Conservation (phyloP, 805 yeast species). For the Millerozyma miso region DNA sequence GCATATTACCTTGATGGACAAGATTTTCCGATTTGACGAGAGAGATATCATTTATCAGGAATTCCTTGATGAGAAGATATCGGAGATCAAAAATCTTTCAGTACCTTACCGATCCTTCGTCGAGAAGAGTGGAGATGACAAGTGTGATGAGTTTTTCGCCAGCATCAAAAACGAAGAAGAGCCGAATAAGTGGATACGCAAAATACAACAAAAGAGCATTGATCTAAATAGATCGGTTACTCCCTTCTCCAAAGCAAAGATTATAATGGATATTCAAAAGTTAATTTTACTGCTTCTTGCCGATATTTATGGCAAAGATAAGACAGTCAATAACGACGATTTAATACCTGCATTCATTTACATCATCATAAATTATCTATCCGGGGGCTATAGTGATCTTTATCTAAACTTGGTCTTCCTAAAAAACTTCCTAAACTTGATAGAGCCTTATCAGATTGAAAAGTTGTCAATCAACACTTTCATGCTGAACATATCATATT, state of each 20-base stretch:
- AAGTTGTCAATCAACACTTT: slow-evolving; percentile 11
- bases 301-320: slow-evolving; percentile 13
- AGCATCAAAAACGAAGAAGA: slow-evolving; percentile 8
- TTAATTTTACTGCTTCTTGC: slow-evolving; percentile 17
- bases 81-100: slow-evolving; percentile 18
- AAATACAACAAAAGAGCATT: slow-evolving; percentile 9
- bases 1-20: slow-evolving; percentile 30
- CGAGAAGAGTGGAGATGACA: slow-evolving; percentile 16
- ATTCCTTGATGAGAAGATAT: slow-evolving; percentile 31
- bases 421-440: slow-evolving; percentile 28
- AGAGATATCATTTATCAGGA: slow-evolving; percentile 34
- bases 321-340: slow-evolving; percentile 33
- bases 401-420: slow-evolving; percentile 35
- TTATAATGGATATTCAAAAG: slow-evolving; percentile 31
- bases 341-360: slow-evolving; percentile 37
- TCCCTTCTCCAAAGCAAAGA: slow-evolving; percentile 29
- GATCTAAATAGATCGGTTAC: slow-evolving; percentile 20
- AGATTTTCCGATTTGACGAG: slow-evolving; percentile 36
- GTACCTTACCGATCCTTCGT: slow-evolving; percentile 28
- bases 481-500: slow-evolving; percentile 13
- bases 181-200: slow-evolving; percentile 13
- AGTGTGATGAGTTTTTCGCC: slow-evolving; percentile 14
- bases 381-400: slow-evolving; percentile 20
- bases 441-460: slow-evolving; percentile 30
- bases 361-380: slow-evolving; percentile 27